phyloP scores from a whole-genome alignment of 1,139 yeast species.

The Zygoascus hellenicus region DNA sequence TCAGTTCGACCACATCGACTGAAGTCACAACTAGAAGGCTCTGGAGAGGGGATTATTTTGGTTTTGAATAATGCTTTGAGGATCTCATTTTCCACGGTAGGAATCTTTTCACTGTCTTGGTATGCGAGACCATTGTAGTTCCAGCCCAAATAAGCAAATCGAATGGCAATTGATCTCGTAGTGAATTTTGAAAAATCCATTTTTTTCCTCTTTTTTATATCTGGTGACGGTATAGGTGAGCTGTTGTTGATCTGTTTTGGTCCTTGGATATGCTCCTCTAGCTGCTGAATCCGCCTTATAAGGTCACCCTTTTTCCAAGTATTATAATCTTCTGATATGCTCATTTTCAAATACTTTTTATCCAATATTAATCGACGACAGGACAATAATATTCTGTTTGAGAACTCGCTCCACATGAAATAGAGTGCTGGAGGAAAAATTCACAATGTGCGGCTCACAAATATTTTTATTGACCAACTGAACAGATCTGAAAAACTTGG shows the following conservation, averaged over 20 bases:
- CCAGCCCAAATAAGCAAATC: slow-evolving; percentile 74
- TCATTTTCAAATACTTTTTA: slow-evolving; percentile 9
- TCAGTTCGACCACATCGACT: slow-evolving; percentile 97
- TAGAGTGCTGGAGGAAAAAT: too few relatives aligned
- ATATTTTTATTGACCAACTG: too few relatives aligned
- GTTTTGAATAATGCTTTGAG: slow-evolving; percentile 66
- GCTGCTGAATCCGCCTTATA: slow-evolving; percentile 42
- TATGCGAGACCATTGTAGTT: slow-evolving; percentile 84
- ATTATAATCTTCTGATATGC: slow-evolving; percentile 33
- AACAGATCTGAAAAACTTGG: too few relatives aligned
- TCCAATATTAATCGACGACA: too few relatives aligned
- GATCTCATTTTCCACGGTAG: slow-evolving; percentile 80
- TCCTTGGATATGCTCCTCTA: slow-evolving; percentile 37
- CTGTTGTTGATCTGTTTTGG: neutral
- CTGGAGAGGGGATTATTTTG: slow-evolving; percentile 57
- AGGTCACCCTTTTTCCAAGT: slow-evolving; percentile 51
- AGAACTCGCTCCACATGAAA: too few relatives aligned
- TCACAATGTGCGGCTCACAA: too few relatives aligned
- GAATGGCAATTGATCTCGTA: slow-evolving; percentile 69
- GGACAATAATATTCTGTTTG: too few relatives aligned
- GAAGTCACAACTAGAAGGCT: slow-evolving; percentile 56
- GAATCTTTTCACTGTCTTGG: slow-evolving; percentile 62
- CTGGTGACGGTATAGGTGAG: slow-evolving; percentile 10
- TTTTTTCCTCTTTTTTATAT: slow-evolving; percentile 35
- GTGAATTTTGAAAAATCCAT: slow-evolving; percentile 66